Conservation (phyloP, 192 early-diverging fungal species). For the Coemansia brasiliensis region DNA sequence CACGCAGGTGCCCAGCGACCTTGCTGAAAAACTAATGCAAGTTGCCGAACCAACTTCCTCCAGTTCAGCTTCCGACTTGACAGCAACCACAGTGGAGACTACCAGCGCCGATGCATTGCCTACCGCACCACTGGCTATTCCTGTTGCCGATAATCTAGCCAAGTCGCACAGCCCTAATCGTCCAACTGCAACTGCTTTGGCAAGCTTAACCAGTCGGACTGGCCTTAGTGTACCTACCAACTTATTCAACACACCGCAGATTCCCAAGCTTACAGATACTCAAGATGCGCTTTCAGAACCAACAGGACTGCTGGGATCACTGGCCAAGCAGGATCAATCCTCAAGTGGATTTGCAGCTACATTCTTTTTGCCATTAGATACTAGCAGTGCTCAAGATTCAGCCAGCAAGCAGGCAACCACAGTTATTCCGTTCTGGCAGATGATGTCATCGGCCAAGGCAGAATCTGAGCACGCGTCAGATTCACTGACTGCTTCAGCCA, state of each 20-base stretch:
- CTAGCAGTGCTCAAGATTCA: constrained; percentile 5
- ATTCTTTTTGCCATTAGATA: constrained; percentile 40
- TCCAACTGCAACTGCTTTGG: neutral
- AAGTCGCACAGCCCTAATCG: neutral
- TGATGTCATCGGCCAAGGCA: constrained; percentile 25
- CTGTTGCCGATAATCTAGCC: constrained; percentile 24
- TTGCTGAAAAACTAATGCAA: constrained; percentile 47
- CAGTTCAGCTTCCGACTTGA: too few relatives aligned
- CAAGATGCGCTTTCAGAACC: neutral
- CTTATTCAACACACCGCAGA: constrained; percentile 20
- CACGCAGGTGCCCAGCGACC: constrained; percentile 20
- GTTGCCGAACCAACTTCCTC: constrained; percentile 10
- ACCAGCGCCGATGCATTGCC: neutral
- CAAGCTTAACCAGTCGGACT: neutral
- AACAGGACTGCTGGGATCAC: neutral
- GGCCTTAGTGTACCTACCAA: constrained; percentile 10
- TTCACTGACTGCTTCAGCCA: neutral
- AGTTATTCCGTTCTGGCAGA: constrained; percentile 34
- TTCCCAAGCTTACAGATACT: neutral
- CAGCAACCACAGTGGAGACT: neutral
- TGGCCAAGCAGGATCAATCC: neutral
- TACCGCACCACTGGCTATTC: constrained; percentile 25
- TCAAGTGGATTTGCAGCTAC: constrained; percentile 41
- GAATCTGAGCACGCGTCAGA: neutral
- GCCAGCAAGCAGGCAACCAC: constrained; percentile 16